Evolutionary conservation across 192 early-diverging fungal species (phyloP).

Genomic region (Coemansia sp.): DNA sequence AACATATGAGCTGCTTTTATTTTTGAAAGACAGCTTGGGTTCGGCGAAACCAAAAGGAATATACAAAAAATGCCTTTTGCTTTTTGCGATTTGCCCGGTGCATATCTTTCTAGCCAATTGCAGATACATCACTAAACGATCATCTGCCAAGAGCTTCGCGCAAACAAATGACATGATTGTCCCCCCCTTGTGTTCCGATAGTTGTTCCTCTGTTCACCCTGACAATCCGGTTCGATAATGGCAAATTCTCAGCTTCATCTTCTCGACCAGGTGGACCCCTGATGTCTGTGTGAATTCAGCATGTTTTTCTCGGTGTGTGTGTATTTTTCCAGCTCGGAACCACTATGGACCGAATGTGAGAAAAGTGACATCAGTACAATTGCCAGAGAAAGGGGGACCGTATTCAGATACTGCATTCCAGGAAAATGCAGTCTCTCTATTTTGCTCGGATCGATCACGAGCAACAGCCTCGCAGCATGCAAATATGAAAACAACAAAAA

Average conservation of each 20-base stretch:
- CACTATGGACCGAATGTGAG: not conserved
- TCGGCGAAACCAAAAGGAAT: not conserved
- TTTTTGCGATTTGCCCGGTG: not conserved
- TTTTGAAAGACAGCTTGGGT: too few relatives aligned
- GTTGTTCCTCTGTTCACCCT: not conserved
- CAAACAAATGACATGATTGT: not conserved
- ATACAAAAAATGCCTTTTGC: not conserved
- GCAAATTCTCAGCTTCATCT: not conserved
- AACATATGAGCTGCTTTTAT: not conserved
- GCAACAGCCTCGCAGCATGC: too few relatives aligned
- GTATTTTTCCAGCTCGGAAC: not conserved
- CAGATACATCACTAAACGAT: not conserved
- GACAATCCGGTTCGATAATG: not conserved
- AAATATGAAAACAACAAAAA: not conserved
- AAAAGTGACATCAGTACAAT: not conserved
- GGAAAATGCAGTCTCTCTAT: too few relatives aligned
- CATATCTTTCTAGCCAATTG: conserved; percentile 1
- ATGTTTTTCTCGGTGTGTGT: too few relatives aligned
- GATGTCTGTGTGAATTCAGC: not conserved
- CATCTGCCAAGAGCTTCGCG: not conserved
- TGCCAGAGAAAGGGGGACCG: too few relatives aligned
- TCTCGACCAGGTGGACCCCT: not conserved
- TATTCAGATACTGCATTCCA: too few relatives aligned
- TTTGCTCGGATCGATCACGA: too few relatives aligned
- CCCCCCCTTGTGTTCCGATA: too few relatives aligned